phyloP scores from a whole-genome alignment of 2,329 filamentous ascomycete genomes.

The Epichloe festucae region DNA sequence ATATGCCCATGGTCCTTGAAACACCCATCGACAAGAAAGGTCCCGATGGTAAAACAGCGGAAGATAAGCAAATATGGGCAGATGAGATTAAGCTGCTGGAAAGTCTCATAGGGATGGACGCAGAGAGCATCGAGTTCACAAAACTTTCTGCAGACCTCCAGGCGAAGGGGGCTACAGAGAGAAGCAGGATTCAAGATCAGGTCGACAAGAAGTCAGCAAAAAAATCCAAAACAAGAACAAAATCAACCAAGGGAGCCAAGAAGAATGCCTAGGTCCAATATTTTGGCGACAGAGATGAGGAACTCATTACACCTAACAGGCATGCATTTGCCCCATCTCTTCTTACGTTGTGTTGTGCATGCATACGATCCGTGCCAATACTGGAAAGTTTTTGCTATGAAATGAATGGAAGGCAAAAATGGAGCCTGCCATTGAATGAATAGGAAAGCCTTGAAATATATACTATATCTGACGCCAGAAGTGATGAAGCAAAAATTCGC shows the following conservation, averaged over 20 bases:
- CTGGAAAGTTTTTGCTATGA: too few species aligned
- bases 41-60: constrained; percentile 50
- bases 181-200: constrained; percentile 64
- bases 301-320: background rate
- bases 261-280: background rate
- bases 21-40: constrained; percentile 76
- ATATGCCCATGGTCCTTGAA: constrained; percentile 83
- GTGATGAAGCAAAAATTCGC: background rate
- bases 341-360: too few species aligned
- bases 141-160: constrained; percentile 51
- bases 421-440: background rate
- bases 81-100: constrained; percentile 92
- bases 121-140: constrained; percentile 59
- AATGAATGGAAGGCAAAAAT: background rate
- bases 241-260: background rate
- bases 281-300: background rate
- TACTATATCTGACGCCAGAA: background rate
- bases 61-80: constrained; percentile 80
- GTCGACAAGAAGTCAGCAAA: constrained; percentile 62
- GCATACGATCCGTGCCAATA: too few species aligned
- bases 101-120: constrained; percentile 71
- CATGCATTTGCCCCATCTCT: too few species aligned
- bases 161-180: constrained; percentile 54
- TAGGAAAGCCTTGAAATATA: background rate
- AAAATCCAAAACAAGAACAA: constrained; percentile 22